A percentile compares a stretch with the other conserved stretches of the same genome.
Evolutionary conservation across 345 rosid species (phyloP).

Genomic region (Camelina sativa): DNA sequence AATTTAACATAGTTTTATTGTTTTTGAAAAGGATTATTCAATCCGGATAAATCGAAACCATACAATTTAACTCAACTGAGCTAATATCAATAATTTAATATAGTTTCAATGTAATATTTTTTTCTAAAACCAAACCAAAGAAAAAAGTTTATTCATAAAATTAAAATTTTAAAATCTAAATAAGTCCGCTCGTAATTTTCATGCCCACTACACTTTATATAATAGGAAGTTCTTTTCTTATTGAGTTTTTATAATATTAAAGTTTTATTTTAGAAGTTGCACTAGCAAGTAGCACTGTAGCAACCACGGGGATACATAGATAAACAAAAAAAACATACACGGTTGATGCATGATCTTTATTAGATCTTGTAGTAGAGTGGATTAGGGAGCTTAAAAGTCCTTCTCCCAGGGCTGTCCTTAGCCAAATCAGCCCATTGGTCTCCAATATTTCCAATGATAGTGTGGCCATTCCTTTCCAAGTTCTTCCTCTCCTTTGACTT

Average conservation of each 20-base stretch:
- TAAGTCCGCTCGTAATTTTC: no score
- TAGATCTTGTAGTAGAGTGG: slow-evolving; percentile 55
- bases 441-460: slow-evolving; percentile 58
- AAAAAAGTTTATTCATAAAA: no score
- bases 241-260: neutral
- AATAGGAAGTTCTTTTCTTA: neutral
- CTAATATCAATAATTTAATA: no score
- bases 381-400: slow-evolving; percentile 59
- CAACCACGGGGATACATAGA: neutral
- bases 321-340: neutral
- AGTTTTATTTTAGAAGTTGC: neutral
- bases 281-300: neutral
- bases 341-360: neutral
- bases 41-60: no score
- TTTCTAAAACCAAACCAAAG: no score
- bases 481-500: slow-evolving; percentile 28
- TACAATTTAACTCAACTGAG: no score
- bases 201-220: no score
- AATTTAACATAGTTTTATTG: no score
- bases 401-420: slow-evolving; percentile 42
- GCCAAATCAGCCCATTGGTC: slow-evolving; percentile 61
- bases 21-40: no score
- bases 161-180: no score
- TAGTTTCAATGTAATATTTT: no score
- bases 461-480: slow-evolving; percentile 43